Conservation (phyloP, 1,139 yeast genomes). For the Meyerozyma elateridarum region DNA sequence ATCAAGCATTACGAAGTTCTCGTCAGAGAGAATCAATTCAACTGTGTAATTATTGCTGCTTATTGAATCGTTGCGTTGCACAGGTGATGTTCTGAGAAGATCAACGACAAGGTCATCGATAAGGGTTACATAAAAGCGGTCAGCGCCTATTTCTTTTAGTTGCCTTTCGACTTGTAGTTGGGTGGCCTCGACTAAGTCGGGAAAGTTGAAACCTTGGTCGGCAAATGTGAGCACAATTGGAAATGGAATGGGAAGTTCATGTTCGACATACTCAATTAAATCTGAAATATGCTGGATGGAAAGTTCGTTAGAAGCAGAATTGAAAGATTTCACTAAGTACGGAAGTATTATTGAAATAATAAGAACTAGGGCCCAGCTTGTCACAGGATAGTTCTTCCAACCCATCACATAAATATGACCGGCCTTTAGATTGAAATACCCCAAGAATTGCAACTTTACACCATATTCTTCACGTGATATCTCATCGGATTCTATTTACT, state of each 20-base stretch:
- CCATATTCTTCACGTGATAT: no score
- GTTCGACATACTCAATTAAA: constrained; percentile 10
- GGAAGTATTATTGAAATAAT: no score
- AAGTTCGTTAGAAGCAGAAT: no score
- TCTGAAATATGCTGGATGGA: no score
- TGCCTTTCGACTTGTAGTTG: constrained; percentile 35
- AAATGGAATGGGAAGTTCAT: constrained; percentile 15
- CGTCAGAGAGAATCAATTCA: constrained; percentile 24
- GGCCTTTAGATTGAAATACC: no score
- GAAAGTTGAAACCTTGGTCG: constrained; percentile 39
- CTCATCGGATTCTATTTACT: no score
- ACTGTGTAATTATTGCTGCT: constrained; percentile 17
- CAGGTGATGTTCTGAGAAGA: constrained; percentile 2
- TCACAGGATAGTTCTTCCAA: no score
- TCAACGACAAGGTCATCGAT: constrained; percentile 15
- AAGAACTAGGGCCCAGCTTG: no score
- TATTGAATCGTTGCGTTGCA: not conserved
- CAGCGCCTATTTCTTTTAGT: constrained; percentile 10
- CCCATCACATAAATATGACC: no score
- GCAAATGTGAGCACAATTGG: constrained; percentile 30
- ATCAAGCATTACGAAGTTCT: constrained; percentile 34
- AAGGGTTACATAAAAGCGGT: constrained; percentile 13
- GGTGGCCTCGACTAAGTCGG: constrained; percentile 43
- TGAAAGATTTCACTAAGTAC: no score
- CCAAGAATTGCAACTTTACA: no score